Conservation (phyloP, 73 alveolate genomes). For the Paramecium pentaurelia region DNA sequence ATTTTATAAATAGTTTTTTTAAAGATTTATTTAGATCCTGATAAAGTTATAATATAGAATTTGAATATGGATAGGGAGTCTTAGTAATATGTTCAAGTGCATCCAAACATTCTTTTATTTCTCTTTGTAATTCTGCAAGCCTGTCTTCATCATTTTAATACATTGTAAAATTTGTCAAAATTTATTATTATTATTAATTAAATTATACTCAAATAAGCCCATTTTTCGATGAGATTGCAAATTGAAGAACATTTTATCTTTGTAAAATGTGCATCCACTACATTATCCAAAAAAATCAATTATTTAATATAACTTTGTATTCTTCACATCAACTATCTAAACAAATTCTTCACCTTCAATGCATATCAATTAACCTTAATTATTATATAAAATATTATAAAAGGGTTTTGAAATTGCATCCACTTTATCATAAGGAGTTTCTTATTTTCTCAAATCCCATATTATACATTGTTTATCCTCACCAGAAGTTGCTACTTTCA, state of each 20-base stretch:
- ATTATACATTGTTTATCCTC: background rate
- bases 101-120: background rate
- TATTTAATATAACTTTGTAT: background rate
- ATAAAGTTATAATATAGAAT: background rate
- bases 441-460: background rate
- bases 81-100: background rate
- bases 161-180: background rate
- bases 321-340: background rate
- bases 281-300: background rate
- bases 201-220: background rate
- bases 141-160: background rate
- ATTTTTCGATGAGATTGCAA: background rate
- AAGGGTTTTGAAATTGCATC: background rate
- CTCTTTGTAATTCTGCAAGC: background rate
- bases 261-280: background rate
- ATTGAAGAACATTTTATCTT: background rate
- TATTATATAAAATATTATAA: background rate
- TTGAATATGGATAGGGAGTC: background rate
- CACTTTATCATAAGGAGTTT: background rate
- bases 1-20: background rate
- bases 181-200: background rate
- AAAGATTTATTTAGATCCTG: background rate
- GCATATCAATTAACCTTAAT: background rate
- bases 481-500: background rate
- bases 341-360: background rate